A percentile compares a stretch with the other conserved stretches of the same genome.
Evolutionary conservation across 31 red algal species (phyloP).

Genomic region (Odonthalia washingtoniensis): DNA sequence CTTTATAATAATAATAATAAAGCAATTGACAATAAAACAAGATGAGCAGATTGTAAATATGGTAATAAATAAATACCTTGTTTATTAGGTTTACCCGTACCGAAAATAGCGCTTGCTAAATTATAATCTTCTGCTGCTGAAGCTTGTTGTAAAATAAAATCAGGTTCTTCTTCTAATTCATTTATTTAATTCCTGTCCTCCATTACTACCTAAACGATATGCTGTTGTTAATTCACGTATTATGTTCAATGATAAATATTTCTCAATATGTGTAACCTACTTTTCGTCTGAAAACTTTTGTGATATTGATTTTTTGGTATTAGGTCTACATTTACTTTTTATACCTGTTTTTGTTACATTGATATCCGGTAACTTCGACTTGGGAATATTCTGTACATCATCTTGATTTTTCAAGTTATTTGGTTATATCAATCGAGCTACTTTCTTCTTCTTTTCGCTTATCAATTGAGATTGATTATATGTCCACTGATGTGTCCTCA

Average conservation of each 20-base stretch:
- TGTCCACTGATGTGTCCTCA: too few relatives aligned
- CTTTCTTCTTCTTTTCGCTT: too few relatives aligned
- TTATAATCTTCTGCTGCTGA: conserved; percentile 68
- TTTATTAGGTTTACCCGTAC: conserved; percentile 71
- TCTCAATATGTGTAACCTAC: background rate
- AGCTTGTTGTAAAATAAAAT: conserved; percentile 65
- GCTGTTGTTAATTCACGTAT: conserved; percentile 43
- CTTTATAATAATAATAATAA: too few relatives aligned
- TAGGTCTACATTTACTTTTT: background rate
- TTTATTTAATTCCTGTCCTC: conserved; percentile 55
- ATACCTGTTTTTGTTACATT: background rate
- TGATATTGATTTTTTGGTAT: background rate
- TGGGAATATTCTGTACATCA: too few relatives aligned
- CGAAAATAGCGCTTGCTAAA: conserved; percentile 75
- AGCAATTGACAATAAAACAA: conserved; percentile 61
- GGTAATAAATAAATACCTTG: conserved; percentile 83
- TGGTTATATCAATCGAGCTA: too few relatives aligned
- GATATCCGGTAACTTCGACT: background rate
- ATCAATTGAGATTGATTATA: too few relatives aligned
- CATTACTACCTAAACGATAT: conserved; percentile 38
- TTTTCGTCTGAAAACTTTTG: background rate
- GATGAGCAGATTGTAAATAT: conserved; percentile 89
- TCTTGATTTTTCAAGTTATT: too few relatives aligned
- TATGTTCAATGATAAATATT: conserved; percentile 54
- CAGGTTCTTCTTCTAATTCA: conserved; percentile 74